phyloP scores from a whole-genome alignment of 805 yeast species.

The Yamadazyma kitorensis region DNA sequence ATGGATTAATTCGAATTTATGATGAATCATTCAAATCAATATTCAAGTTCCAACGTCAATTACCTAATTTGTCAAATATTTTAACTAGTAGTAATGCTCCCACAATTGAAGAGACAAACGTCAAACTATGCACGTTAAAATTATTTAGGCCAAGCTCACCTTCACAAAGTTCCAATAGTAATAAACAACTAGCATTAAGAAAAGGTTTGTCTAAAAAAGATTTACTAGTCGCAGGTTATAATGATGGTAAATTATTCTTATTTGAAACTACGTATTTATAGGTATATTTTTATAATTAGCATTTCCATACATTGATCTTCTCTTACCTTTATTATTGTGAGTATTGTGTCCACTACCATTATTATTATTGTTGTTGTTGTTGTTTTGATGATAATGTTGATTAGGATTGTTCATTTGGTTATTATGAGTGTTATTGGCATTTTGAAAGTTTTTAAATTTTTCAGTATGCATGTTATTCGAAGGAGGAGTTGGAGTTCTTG shows the following conservation, averaged over 20 bases:
- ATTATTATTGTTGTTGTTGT: conserved; percentile 10
- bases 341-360: conserved; percentile 12
- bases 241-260: conserved; percentile 12
- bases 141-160: conserved; percentile 2
- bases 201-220: conserved; percentile 3
- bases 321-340: conserved; percentile 23
- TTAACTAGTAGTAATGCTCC: not conserved
- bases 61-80: conserved; percentile 11
- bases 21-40: conserved; percentile 7
- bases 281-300: conserved; percentile 14
- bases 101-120: conserved; percentile 2
- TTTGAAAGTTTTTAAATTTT: conserved; percentile 8
- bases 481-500: conserved; percentile 30
- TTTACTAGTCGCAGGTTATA: conserved; percentile 11
- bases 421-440: conserved; percentile 7
- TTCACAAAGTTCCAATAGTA: not conserved
- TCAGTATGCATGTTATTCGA: conserved; percentile 10
- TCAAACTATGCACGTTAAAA: conserved; percentile 5
- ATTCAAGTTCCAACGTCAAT: conserved; percentile 10
- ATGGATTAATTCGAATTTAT: conserved; percentile 38
- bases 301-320: conserved; percentile 31
- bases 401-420: conserved; percentile 5
- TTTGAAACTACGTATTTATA: conserved; percentile 10
- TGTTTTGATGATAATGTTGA: conserved; percentile 7
- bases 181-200: conserved; percentile 2